Base-by-base conservation (phyloP, 2,329 filamentous ascomycete species). In the Fusarium guadeloupense region DNA sequence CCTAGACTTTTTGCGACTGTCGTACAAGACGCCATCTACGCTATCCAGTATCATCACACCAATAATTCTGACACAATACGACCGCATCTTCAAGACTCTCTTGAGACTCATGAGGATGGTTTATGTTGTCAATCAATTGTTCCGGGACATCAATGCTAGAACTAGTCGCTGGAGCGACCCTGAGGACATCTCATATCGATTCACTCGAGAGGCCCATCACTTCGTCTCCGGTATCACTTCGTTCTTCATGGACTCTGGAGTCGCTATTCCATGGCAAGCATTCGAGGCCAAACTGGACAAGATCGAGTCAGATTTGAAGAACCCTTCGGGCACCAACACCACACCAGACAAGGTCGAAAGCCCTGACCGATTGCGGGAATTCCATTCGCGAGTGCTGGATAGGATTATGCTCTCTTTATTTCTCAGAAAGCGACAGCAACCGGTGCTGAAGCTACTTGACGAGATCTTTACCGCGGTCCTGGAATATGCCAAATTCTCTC, bases 1-100 rank as follows among this genome's bases (percentile, higher is more conserved):
- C 0, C 81, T 98, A n/a, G 95, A 98, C 75, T 98, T 99, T 70
- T 80, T 99, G 14, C 87, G 92, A 2, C 79, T 99, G 8, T 90
- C 93, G 39, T 98, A 97, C 76, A 90, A 89, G 34, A 83, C 93
- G 1, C 89, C 93, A 0, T 75, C 84, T 1, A 86, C 91, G 1
- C 79, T 98, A 1, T 82, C 88, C 34, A 81, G 87, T 0, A 83
- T 98, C 59, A 88, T 99, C 35, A 93, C 92, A 0, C 81, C 86
- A 0, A 74, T 81, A 0, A 83, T 89, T 2, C 77, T 98, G 10
- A 79, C 87, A 49, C 92, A 92, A 66, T 98, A 97, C 69, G 95
- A 98, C 72, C 82, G 83, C 40, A 83, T 97, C 30, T 98, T 97
- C 78, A 90, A 88, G 67, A 83, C 92, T 14, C 78, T 97, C 1